phyloP scores from a whole-genome alignment of 2,329 filamentous ascomycete species.

The Colletotrichum chlorophyti region DNA sequence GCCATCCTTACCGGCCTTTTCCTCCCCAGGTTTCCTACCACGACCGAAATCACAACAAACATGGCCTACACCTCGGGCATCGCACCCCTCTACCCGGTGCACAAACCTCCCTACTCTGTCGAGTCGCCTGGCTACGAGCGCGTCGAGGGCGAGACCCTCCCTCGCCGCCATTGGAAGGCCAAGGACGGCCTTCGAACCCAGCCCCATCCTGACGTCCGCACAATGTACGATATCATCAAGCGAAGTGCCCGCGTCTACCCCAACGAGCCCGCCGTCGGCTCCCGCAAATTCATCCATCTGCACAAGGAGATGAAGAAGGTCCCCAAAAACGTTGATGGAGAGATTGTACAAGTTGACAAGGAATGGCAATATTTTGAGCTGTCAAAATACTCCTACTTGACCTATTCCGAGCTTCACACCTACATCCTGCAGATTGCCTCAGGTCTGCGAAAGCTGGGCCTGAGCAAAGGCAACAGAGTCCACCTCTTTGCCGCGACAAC shows the following conservation, averaged over 20 bases:
- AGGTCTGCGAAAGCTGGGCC: conserved; percentile 73
- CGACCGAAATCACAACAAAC: conserved; percentile 6
- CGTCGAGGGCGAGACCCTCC: conserved; percentile 82
- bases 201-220: conserved; percentile 74
- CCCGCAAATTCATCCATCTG: conserved; percentile 75
- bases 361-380: conserved; percentile 92
- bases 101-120: conserved; percentile 77
- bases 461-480: conserved; percentile 43
- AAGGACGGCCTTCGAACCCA: conserved; percentile 73
- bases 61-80: conserved; percentile 51
- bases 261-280: conserved; percentile 71
- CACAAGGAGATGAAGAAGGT: conserved; percentile 89
- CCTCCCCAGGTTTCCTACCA: background rate
- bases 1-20: conserved; percentile 9
- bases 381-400: conserved; percentile 76
- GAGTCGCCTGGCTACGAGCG: conserved; percentile 73
- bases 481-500: conserved; percentile 88
- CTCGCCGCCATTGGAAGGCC: conserved; percentile 74
- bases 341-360: conserved; percentile 83
- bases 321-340: conserved; percentile 85
- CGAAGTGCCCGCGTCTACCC: conserved; percentile 69
- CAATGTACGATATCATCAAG: conserved; percentile 80
- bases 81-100: conserved; percentile 63
- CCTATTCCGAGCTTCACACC: conserved; percentile 80
- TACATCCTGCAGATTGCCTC: conserved; percentile 73